Evolutionary conservation across 768 basidiomycete genomes (phyloP), one percentile per base, ranked within the genome.

Genomic region (Calocybe indica): DNA sequence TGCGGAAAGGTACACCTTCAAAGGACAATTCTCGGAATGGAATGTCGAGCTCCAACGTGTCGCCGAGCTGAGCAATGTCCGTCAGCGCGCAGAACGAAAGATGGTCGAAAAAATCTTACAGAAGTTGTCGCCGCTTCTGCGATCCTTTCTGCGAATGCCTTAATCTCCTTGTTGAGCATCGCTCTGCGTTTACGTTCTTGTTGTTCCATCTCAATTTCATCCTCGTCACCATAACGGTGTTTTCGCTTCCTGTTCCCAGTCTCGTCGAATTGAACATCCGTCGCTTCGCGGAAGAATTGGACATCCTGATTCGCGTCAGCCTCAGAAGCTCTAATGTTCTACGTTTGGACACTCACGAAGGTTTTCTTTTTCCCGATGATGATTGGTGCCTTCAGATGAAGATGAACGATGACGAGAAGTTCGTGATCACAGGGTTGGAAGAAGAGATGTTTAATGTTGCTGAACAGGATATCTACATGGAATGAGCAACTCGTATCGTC

Each of bases 361-460:
- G 96, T 83, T 66, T 98, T 99, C 71, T 93, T 96, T 74, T 98
- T 98, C 52, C 96, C 95, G 55, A 99, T 90, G 79, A 98, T 95
- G 63, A 99, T 97, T 0, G 96, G 96, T 1, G 92, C 80, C 66
- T 81, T 96, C 43, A 99, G 75, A 63, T 98, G 90, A 43, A 96
- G 68, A 62, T 99, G 96, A 31, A 96, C 82, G 52, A 99, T 85
- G 47, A 96, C 94, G 45, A 97, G 76, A 13, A 98, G 72, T 64
- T 99, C 96, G 55, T 91, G 84, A 54, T 99, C 96, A 58, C 95
- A 97, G 2, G 96, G 95, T 61, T 99, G 96, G 80, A 99, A 98
- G 71, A 98, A 96, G 7, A 98, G 74, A 66, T 99, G 95, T 64
- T 95, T 96, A 72, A 99, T 85, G 64, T 99, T 99, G 69, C 82